Percentiles rank a stretch among this genome's conserved stretches.
Conservation (phyloP, 129 eudicot genomes). For the Logfia minima region DNA sequence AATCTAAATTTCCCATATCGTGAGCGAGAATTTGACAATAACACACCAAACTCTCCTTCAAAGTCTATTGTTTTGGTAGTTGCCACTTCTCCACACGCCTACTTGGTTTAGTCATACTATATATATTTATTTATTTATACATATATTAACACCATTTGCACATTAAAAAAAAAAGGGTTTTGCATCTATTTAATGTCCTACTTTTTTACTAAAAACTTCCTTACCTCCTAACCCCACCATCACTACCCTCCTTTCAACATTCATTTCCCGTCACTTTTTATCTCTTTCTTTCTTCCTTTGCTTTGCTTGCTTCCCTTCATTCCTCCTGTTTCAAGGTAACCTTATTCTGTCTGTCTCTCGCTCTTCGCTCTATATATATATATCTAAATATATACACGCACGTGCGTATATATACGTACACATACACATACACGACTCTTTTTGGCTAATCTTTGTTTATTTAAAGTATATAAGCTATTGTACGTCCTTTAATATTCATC, state of each 20-base stretch:
- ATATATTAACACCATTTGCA: too few species aligned
- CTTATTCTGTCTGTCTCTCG: background rate
- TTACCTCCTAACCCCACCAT: background rate
- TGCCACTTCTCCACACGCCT: too few species aligned
- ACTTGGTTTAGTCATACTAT: too few species aligned
- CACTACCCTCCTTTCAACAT: background rate
- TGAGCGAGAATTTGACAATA: too few species aligned
- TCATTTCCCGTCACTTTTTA: constrained; percentile 3
- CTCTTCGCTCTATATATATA: background rate
- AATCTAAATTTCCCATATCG: too few species aligned
- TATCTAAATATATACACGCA: background rate
- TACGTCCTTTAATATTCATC: background rate
- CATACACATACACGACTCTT: background rate
- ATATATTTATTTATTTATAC: too few species aligned
- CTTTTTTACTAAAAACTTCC: background rate
- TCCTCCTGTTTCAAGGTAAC: constrained; percentile 5
- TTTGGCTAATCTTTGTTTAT: background rate
- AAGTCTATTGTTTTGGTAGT: too few species aligned
- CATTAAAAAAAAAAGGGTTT: too few species aligned
- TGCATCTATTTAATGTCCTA: background rate
- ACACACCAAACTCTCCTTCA: too few species aligned
- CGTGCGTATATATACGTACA: background rate
- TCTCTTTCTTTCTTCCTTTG: constrained; percentile 1
- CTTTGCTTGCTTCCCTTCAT: constrained; percentile 17
- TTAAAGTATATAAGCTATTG: background rate